Evolutionary conservation across 2,329 filamentous ascomycete species (phyloP).

Genomic region (Coniochaeta prunicola): DNA sequence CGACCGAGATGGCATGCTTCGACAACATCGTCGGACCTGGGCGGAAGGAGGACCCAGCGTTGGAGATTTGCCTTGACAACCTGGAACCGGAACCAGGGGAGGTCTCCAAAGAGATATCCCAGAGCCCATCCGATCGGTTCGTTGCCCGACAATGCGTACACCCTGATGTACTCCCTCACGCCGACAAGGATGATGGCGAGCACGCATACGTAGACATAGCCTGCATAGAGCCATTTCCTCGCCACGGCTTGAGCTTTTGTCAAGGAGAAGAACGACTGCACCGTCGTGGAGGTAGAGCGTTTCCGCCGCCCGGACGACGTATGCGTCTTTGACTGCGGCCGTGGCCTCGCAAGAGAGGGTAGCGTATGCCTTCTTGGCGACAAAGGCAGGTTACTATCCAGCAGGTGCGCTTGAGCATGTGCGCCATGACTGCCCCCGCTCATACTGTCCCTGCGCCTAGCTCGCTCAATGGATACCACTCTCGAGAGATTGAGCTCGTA

Average conservation of each 20-base stretch:
- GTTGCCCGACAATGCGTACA: constrained; percentile 57
- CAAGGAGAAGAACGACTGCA: constrained; percentile 70
- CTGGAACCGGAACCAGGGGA: constrained; percentile 63
- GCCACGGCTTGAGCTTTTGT: constrained; percentile 69
- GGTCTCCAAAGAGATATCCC: constrained; percentile 79
- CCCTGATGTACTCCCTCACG: constrained; percentile 62
- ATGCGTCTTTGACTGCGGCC: constrained; percentile 34
- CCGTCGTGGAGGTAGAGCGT: constrained; percentile 53
- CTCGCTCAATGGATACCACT: background rate
- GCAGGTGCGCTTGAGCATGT: background rate
- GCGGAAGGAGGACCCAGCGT: constrained; percentile 68
- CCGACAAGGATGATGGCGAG: constrained; percentile 59
- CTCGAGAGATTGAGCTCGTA: constrained; percentile 2
- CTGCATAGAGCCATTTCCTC: constrained; percentile 78
- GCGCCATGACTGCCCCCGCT: background rate
- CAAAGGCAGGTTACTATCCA: background rate
- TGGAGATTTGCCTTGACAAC: constrained; percentile 63
- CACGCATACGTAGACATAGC: constrained; percentile 67
- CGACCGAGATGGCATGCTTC: constrained; percentile 45
- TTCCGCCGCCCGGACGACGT: constrained; percentile 61
- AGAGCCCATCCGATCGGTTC: constrained; percentile 93
- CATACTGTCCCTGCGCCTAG: background rate
- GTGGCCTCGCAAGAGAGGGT: constrained; percentile 30
- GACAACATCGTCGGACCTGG: constrained; percentile 23
- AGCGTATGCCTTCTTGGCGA: constrained; percentile 42